These are phyloP conservation scores for Pleodorina starrii DNA, from an alignment of 139 green algal genomes.

Conservation along the genomic window DNA sequence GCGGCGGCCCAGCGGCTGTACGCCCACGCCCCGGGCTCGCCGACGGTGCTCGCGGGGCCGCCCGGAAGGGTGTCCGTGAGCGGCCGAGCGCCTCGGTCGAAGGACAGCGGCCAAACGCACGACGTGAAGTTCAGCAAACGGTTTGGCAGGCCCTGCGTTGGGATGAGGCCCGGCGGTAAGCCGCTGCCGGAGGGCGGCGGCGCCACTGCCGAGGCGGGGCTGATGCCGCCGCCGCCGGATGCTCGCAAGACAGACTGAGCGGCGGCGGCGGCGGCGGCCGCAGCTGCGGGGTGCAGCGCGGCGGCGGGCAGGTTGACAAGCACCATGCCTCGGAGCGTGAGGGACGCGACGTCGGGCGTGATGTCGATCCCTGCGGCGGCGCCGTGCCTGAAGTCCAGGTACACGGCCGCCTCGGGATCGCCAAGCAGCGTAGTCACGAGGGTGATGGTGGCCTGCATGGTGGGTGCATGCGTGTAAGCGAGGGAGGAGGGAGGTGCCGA, in stretches of 20 bases:
- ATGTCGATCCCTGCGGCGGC: constrained; percentile 3
- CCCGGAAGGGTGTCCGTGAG: background rate
- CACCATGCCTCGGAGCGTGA: background rate
- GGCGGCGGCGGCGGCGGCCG: background rate
- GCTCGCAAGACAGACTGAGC: background rate
- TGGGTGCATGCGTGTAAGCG: no score
- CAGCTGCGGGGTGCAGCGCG: background rate
- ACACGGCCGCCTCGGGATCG: background rate
- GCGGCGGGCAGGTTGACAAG: constrained; percentile 2
- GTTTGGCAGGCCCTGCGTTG: constrained; percentile 1
- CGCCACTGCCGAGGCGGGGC: no score
- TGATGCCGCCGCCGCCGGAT: background rate
- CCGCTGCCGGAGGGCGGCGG: no score
- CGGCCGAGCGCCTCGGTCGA: background rate
- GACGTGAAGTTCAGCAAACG: constrained; percentile 11
- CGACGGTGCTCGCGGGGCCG: background rate
- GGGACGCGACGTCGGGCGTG: background rate
- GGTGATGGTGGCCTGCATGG: background rate
- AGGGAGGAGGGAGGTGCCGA: no score
- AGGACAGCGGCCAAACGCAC: background rate
- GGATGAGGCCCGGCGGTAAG: background rate
- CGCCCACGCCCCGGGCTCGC: background rate
- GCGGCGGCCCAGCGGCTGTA: background rate
- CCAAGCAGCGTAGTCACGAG: background rate
- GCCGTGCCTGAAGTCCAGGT: background rate